A percentile compares a stretch with the other conserved stretches of the same genome.
These are phyloP conservation scores for Penicillium sp. DNA, from an alignment of 2,329 filamentous ascomycete genomes.

Conservation along the genomic window DNA sequence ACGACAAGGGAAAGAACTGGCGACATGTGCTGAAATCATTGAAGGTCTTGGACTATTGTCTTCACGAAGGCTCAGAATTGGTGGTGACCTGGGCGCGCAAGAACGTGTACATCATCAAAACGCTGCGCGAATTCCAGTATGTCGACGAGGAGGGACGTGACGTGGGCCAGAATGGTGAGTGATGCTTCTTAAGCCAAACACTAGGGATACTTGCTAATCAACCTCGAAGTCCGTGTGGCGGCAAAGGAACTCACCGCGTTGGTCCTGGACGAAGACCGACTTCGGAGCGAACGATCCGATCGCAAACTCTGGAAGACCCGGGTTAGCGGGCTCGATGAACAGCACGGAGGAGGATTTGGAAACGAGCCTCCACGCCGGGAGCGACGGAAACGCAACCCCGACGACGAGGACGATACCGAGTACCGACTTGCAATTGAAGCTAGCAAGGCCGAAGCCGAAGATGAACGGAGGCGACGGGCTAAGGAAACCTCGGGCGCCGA, in stretches of 20 bases:
- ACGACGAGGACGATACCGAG: constrained; percentile 83
- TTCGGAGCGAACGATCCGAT: constrained; percentile 87
- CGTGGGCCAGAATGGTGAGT: constrained; percentile 92
- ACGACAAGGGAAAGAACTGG: constrained; percentile 99
- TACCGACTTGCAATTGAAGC: constrained; percentile 90
- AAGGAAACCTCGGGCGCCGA: constrained; percentile 63
- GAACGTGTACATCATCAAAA: constrained; percentile 99
- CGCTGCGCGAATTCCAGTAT: constrained; percentile 93
- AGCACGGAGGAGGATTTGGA: constrained; percentile 51
- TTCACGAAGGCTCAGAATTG: constrained; percentile 95
- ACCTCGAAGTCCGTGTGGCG: constrained; percentile 77
- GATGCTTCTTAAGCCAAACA: neutral
- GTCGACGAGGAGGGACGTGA: constrained; percentile 94
- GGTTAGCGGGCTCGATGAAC: constrained; percentile 87
- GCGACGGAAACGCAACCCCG: constrained; percentile 58
- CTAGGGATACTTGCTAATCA: constrained; percentile 4
- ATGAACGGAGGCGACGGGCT: constrained; percentile 76
- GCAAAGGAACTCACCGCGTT: constrained; percentile 94
- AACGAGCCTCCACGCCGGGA: constrained; percentile 47
- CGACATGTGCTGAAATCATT: constrained; percentile 95
- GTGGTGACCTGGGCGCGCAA: constrained; percentile 98
- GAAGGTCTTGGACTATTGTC: constrained; percentile 96
- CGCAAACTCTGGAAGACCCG: constrained; percentile 96
- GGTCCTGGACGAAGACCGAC: constrained; percentile 88
- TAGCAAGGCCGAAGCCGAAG: constrained; percentile 92